Conservation (phyloP, 441 rosid species). For the Gossypium lobatum region DNA sequence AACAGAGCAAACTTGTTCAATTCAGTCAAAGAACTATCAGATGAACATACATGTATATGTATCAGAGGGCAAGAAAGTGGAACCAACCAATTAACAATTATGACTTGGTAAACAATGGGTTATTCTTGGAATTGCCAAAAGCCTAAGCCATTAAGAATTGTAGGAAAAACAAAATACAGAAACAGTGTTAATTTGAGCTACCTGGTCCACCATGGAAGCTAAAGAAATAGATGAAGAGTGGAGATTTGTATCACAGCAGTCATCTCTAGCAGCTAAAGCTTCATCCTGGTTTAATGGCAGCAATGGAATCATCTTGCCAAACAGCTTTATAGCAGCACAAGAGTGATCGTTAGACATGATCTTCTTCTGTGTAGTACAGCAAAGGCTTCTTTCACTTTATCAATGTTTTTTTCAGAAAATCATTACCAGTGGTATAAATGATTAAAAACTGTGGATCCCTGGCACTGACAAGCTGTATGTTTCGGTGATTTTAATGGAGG, state of each 20-base stretch:
- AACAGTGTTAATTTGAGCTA: slow-evolving; percentile 9
- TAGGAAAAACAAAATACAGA: background rate
- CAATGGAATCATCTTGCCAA: slow-evolving; percentile 56
- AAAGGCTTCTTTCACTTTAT: background rate
- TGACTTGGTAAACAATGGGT: background rate
- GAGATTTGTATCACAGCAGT: slow-evolving; percentile 12
- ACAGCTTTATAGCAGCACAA: slow-evolving; percentile 47
- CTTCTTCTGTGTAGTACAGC: background rate
- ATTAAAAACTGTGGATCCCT: background rate
- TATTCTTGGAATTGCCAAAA: background rate
- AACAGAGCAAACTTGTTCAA: slow-evolving; percentile 4
- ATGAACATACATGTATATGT: background rate
- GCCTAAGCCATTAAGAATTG: background rate
- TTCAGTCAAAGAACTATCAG: background rate
- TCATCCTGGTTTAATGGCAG: background rate
- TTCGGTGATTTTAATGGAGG: background rate
- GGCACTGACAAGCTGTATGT: background rate
- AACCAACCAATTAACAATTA: slow-evolving; percentile 4
- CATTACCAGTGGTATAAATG: background rate
- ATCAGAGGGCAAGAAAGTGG: background rate
- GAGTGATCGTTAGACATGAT: slow-evolving; percentile 36
- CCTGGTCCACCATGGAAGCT: slow-evolving; percentile 21
- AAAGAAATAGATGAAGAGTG: slow-evolving; percentile 13
- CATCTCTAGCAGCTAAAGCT: background rate
- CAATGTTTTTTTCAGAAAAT: background rate